phyloP scores from a whole-genome alignment of 2,329 filamentous ascomycete species.

The Exophiala viscosa region DNA sequence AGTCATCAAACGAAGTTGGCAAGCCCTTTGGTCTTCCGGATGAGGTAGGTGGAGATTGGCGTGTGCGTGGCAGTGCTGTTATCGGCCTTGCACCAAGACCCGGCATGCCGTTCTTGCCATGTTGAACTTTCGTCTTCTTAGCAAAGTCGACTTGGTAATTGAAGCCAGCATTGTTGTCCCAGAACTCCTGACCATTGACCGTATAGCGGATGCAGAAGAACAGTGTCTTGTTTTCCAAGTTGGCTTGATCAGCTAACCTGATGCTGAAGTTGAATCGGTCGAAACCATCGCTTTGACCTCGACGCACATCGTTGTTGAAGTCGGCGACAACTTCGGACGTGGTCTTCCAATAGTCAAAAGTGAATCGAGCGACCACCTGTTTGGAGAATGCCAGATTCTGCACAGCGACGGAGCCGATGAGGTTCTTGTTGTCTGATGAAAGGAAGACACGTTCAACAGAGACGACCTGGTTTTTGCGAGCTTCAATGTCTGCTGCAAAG shows the following conservation, averaged over 20 bases:
- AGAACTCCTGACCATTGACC: conserved; percentile 79
- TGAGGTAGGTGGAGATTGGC: conserved; percentile 54
- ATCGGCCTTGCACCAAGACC: conserved; percentile 50
- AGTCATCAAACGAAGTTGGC: conserved; percentile 65
- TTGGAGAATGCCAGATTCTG: conserved; percentile 90
- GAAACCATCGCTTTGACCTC: conserved; percentile 61
- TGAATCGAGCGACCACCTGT: conserved; percentile 85
- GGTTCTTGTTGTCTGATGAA: conserved; percentile 78
- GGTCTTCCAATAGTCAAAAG: conserved; percentile 97
- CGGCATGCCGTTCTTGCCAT: conserved; percentile 41
- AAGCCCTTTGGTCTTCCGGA: conserved; percentile 50
- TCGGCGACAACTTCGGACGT: conserved; percentile 92
- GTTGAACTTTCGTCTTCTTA: conserved; percentile 66
- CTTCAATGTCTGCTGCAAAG: conserved; percentile 65
- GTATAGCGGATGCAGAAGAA: conserved; percentile 87
- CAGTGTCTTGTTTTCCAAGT: conserved; percentile 87
- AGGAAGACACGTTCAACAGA: conserved; percentile 82
- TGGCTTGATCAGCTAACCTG: conserved; percentile 83
- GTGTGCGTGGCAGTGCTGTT: conserved; percentile 64
- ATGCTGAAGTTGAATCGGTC: conserved; percentile 95
- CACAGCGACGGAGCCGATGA: conserved; percentile 79
- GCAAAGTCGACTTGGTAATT: conserved; percentile 95
- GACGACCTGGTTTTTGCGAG: conserved; percentile 61
- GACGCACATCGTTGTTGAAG: conserved; percentile 73
- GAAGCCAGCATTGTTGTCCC: conserved; percentile 84